These are phyloP conservation scores for Penicillium italicum DNA, from an alignment of 2,329 filamentous ascomycete species.

Conservation along the genomic window DNA sequence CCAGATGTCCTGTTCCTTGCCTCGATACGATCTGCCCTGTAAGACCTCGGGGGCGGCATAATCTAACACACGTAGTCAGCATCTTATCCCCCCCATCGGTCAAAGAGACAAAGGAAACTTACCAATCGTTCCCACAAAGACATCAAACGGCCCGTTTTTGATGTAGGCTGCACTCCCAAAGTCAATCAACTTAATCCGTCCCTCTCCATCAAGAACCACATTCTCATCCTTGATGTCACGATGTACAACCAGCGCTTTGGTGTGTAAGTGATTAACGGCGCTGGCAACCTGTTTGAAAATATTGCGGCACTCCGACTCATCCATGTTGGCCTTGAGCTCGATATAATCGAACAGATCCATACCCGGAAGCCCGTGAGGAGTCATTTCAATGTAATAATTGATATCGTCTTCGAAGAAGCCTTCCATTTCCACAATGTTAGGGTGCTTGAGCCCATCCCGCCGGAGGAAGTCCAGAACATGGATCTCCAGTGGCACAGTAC, in stretches of 20 bases:
- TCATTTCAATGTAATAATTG: conserved; percentile 98
- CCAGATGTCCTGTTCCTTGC: conserved; percentile 98
- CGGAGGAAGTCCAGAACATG: conserved; percentile 93
- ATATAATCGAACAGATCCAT: conserved; percentile 99
- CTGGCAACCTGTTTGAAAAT: conserved; percentile 92
- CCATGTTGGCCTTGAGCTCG: conserved; percentile 92
- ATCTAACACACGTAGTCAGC: conserved; percentile 53
- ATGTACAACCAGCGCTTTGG: conserved; percentile 86
- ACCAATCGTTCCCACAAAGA: conserved; percentile 99
- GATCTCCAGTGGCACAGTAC: conserved; percentile 93
- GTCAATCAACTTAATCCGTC: conserved; percentile 93
- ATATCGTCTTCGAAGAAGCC: conserved; percentile 62
- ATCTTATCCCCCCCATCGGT: not conserved
- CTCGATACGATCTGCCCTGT: conserved; percentile 83
- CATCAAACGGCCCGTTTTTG: conserved; percentile 96
- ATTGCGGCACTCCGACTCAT: conserved; percentile 85
- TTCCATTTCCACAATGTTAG: conserved; percentile 66
- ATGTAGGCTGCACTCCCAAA: conserved; percentile 98
- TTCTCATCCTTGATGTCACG: conserved; percentile 99
- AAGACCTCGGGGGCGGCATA: conserved; percentile 98
- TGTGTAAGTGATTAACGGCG: conserved; percentile 87
- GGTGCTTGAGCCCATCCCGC: conserved; percentile 62
- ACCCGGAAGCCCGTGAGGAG: conserved; percentile 86
- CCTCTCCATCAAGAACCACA: conserved; percentile 90
- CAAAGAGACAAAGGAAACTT: conserved; percentile 36